These are phyloP conservation scores for Globisporangium yorkense DNA, from an alignment of 352 stramenopile genomes.

Conservation along the genomic window DNA sequence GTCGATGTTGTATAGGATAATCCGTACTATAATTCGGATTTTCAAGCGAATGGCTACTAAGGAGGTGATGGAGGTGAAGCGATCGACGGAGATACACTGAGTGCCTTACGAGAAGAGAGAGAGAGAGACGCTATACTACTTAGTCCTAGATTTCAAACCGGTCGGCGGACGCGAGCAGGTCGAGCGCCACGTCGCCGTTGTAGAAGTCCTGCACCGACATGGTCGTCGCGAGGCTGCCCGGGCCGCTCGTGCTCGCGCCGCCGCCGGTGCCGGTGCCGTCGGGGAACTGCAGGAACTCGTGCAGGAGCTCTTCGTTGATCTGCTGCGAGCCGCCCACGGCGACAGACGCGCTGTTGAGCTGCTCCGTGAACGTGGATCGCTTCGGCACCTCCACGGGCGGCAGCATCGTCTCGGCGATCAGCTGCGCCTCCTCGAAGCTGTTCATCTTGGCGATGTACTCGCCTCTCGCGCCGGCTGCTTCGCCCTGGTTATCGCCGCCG, in stretches of 20 bases:
- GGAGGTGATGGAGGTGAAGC: too few relatives aligned
- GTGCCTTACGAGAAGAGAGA: too few relatives aligned
- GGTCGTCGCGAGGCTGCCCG: conserved; percentile 12
- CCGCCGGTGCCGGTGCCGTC: conserved; percentile 12
- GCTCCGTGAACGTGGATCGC: conserved; percentile 16
- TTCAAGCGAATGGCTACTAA: too few relatives aligned
- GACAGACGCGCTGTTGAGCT: conserved; percentile 17
- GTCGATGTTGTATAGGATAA: too few relatives aligned
- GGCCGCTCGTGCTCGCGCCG: conserved; percentile 4
- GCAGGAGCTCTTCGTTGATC: conserved; percentile 20
- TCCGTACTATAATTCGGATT: too few relatives aligned
- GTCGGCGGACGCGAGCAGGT: conserved; percentile 34
- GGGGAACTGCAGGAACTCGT: conserved; percentile 32
- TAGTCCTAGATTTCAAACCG: conserved; percentile 44
- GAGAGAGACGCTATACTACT: background rate
- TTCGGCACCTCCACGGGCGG: conserved; percentile 28
- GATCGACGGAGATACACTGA: too few relatives aligned
- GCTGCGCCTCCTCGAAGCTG: conserved; percentile 20
- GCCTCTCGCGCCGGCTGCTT: conserved; percentile 2
- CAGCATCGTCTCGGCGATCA: conserved; percentile 27
- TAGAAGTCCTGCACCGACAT: conserved; percentile 59
- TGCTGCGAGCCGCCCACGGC: conserved; percentile 14
- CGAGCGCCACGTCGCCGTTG: conserved; percentile 32
- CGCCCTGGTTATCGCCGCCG: background rate
- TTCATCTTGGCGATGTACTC: conserved; percentile 20